Conservation (phyloP, 2,329 filamentous ascomycete species). For the Elsinoe ampelina region DNA sequence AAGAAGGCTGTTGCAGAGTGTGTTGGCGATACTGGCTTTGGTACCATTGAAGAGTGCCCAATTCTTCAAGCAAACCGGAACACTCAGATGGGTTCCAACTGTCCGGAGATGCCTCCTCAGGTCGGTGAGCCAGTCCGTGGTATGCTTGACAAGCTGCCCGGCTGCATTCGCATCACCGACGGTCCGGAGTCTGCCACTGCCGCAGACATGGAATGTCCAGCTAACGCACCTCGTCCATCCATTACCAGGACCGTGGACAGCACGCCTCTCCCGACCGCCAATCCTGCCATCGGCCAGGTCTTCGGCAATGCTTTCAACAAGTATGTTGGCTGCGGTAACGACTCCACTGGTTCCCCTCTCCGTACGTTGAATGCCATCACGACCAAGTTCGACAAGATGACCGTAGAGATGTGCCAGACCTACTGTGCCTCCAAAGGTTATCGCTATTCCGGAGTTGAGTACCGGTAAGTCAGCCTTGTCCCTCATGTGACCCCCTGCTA, state of each 20-base stretch:
- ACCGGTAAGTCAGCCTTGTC: conserved; percentile 16
- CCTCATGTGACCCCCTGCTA: no score
- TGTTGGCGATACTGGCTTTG: conserved; percentile 24
- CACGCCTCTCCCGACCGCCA: conserved; percentile 22
- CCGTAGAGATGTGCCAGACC: conserved; percentile 26
- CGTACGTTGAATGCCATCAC: conserved; percentile 21
- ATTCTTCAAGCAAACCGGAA: conserved; percentile 24
- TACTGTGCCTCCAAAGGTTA: conserved; percentile 25
- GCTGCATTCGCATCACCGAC: conserved; percentile 26
- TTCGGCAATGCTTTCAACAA: conserved; percentile 24
- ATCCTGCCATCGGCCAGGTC: conserved; percentile 20
- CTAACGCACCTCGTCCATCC: conserved; percentile 18
- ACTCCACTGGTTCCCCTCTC: conserved; percentile 19
- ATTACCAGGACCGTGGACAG: conserved; percentile 24
- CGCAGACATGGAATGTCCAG: conserved; percentile 24
- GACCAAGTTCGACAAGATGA: conserved; percentile 25
- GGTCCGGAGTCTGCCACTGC: conserved; percentile 25
- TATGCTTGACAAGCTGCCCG: conserved; percentile 26
- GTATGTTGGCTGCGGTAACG: conserved; percentile 31
- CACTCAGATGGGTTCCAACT: conserved; percentile 19
- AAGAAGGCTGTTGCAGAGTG: conserved; percentile 30
- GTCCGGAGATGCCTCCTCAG: conserved; percentile 21
- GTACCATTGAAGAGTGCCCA: conserved; percentile 29
- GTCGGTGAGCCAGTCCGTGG: conserved; percentile 24
- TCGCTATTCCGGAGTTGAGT: conserved; percentile 26